Evolutionary conservation across 768 basidiomycete genomes (phyloP), one percentile per base, ranked within the genome.

Genomic region (Rhodotorula kratochvilovae): DNA sequence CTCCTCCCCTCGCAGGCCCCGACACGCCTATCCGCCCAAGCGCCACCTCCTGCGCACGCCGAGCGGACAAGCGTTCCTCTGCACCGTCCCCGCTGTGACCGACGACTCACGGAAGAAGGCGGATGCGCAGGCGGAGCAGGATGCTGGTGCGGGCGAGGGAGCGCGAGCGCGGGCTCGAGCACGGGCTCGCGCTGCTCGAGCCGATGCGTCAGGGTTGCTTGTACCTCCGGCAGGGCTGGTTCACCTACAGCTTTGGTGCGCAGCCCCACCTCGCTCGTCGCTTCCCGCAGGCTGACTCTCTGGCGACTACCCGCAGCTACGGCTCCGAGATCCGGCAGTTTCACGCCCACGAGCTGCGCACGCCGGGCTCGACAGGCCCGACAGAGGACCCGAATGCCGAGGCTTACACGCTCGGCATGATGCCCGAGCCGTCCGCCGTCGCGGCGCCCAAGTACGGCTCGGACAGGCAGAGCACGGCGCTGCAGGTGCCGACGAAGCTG

Each of bases 321-420:
- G 90, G 93, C 80, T 85, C 87, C 62, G 88, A 96, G 81, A 92
- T 98, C 71, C 88, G 94, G 68, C 96, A 99, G 81, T 99, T 98
- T 84, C 90, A 90, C 81, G 51, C 51, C 13, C 27, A 53, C 51
- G 92, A 93, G 80, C 83, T 89, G 81, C 88, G 81, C 89, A 90
- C 87, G 82, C 51, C 58, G 2, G 67, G 62, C 27, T 55, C 70
- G 0, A 64, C 71, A 67, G 68, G 56, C 74, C 78, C 77, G 68
- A 75, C 76, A 70, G 77, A 81, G 72, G 79, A 76, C 73, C 78
- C 77, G 68, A 73, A 72, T 33, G 23, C 63, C 74, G 74, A 80
- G 61, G 72, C 75, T 54, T 77, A 77, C 64, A 68, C 73, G 7
- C 70, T 77, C 45, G 77, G 67, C 39, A 15, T 50, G 50, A 68